Percentiles rank a stretch among this genome's conserved stretches.
Evolutionary conservation across 495 filamentous ascomycete species (phyloP).

Genomic region (Schizothecium vesticola): DNA sequence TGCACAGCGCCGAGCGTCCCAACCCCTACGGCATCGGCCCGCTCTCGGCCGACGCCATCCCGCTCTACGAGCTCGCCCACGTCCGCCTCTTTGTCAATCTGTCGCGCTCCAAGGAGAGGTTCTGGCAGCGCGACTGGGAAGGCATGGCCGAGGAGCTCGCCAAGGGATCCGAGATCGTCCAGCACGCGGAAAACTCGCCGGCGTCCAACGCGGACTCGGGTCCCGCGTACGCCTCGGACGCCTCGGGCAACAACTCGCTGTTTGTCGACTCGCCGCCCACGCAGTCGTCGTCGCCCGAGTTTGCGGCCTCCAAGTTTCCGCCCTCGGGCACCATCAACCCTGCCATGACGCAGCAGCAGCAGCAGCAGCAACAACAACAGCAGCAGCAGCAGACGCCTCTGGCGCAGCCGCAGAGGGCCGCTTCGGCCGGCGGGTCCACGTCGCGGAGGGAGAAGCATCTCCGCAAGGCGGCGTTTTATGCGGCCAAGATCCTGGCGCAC

Average conservation of each 20-base stretch:
- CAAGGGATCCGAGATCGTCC: constrained; percentile 64
- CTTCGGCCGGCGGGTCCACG: constrained; percentile 27
- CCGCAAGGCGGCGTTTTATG: constrained; percentile 90
- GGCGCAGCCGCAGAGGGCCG: constrained; percentile 22
- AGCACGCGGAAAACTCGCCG: constrained; percentile 65
- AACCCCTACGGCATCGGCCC: constrained; percentile 87
- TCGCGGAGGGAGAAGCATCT: constrained; percentile 74
- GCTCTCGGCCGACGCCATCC: constrained; percentile 88
- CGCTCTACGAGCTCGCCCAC: constrained; percentile 90
- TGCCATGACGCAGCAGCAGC: constrained; percentile 19
- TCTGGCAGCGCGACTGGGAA: constrained; percentile 93
- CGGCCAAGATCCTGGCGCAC: constrained; percentile 86
- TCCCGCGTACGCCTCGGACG: constrained; percentile 46
- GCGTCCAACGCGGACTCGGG: constrained; percentile 48
- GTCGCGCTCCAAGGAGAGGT: constrained; percentile 83
- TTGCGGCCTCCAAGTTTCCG: constrained; percentile 34
- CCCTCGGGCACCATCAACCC: constrained; percentile 20
- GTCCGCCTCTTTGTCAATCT: constrained; percentile 91
- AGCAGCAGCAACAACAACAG: too few species aligned
- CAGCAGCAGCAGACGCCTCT: not conserved
- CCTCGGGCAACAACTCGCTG: constrained; percentile 42
- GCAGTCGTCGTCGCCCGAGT: constrained; percentile 49
- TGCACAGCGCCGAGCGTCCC: constrained; percentile 82
- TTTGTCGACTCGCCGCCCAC: constrained; percentile 52
- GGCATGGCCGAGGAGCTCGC: constrained; percentile 88